These are phyloP conservation scores for Extremus antarcticus DNA, from an alignment of 495 filamentous ascomycete genomes.

Conservation along the genomic window DNA sequence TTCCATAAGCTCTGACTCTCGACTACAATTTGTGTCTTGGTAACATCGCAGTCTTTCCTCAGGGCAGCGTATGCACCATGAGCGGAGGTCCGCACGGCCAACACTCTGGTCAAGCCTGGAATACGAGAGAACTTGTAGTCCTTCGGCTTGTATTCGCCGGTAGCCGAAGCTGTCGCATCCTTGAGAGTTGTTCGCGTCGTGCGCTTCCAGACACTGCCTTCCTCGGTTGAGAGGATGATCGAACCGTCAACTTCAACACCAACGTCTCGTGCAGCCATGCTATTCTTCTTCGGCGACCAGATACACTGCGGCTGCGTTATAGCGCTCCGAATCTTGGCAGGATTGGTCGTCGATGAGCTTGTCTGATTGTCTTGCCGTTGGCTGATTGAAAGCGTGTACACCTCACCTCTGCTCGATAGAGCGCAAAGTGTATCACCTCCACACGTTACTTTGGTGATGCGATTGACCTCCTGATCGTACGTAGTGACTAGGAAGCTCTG, in stretches of 20 bases:
- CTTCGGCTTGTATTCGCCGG: constrained; percentile 47
- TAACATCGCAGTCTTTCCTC: constrained; percentile 74
- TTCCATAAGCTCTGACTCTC: constrained; percentile 57
- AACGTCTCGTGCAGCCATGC: constrained; percentile 79
- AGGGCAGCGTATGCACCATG: constrained; percentile 84
- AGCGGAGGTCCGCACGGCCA: constrained; percentile 71
- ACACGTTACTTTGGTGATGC: constrained; percentile 62
- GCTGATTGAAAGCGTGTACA: constrained; percentile 69
- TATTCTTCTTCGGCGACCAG: constrained; percentile 68
- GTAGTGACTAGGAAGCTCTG: constrained; percentile 55
- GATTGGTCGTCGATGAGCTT: constrained; percentile 76
- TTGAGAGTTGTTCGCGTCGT: constrained; percentile 72
- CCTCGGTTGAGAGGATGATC: constrained; percentile 84
- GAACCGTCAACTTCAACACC: constrained; percentile 87
- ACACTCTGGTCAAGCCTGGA: constrained; percentile 71
- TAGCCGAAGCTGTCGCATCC: constrained; percentile 45
- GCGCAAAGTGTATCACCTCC: constrained; percentile 87
- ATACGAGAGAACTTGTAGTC: constrained; percentile 91
- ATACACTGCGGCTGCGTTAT: constrained; percentile 63
- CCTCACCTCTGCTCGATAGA: constrained; percentile 68
- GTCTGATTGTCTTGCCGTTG: constrained; percentile 47
- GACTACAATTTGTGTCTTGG: constrained; percentile 59
- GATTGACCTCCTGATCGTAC: constrained; percentile 52
- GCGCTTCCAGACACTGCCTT: constrained; percentile 83
- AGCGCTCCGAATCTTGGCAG: constrained; percentile 69